phyloP scores from a whole-genome alignment of 768 basidiomycete genomes.

The Tylopilus felleus region DNA sequence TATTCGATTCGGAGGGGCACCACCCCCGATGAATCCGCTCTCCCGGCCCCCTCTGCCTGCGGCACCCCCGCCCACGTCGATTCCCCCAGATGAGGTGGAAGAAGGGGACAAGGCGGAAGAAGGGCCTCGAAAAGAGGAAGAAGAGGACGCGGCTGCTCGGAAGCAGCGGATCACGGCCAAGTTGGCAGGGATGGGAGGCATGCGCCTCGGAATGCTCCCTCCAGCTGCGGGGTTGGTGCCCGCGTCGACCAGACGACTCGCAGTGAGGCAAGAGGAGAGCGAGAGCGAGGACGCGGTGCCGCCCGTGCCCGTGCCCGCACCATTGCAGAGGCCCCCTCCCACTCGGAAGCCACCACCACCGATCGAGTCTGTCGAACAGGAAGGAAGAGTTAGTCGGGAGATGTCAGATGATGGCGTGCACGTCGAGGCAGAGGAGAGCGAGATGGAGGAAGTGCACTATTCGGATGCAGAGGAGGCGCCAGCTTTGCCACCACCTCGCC shows the following conservation, averaged over 20 bases:
- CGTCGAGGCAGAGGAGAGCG: slow-evolving; percentile 70
- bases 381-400: slow-evolving; percentile 42
- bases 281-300: slow-evolving; percentile 25
- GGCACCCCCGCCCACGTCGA: slow-evolving; percentile 36
- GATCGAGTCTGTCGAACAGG: slow-evolving; percentile 4
- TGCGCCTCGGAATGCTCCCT: slow-evolving; percentile 56
- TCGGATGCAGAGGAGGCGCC: slow-evolving; percentile 50
- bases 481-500: slow-evolving; percentile 55
- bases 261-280: slow-evolving; percentile 26
- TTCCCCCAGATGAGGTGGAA: slow-evolving; percentile 25
- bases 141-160: slow-evolving; percentile 61
- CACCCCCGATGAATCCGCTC: slow-evolving; percentile 42
- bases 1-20: slow-evolving; percentile 75
- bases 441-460: slow-evolving; percentile 62
- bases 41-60: slow-evolving; percentile 37
- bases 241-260: slow-evolving; percentile 13
- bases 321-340: slow-evolving; percentile 29
- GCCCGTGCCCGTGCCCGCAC: slow-evolving; percentile 33
- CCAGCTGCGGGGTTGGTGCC: slow-evolving; percentile 17
- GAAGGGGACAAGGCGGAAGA: slow-evolving; percentile 17
- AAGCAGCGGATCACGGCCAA: slow-evolving; percentile 52
- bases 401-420: slow-evolving; percentile 59
- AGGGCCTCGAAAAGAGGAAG: slow-evolving; percentile 37
- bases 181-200: slow-evolving; percentile 53
- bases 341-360: slow-evolving; percentile 33